These are phyloP conservation scores for Platanthera guangdongensis DNA, from an alignment of 106 monocot species.

Conservation along the genomic window DNA sequence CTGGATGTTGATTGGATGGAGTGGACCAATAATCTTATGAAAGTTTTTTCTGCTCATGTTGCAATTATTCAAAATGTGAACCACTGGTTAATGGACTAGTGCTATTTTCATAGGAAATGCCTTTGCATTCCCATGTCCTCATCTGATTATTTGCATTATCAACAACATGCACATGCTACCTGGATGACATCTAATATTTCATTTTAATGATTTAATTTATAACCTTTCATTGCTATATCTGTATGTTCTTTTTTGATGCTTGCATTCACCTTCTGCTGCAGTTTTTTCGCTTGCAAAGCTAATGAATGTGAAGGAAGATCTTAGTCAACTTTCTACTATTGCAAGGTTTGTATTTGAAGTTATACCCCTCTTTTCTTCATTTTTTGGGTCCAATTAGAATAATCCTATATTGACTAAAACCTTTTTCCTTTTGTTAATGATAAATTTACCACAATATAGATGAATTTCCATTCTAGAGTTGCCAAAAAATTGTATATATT, in stretches of 20 bases:
- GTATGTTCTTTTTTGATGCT: not conserved
- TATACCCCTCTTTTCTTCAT: not conserved
- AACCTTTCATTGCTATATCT: not conserved
- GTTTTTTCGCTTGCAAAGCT: slow-evolving; percentile 93
- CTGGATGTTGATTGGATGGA: too few species aligned
- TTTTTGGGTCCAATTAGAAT: not conserved
- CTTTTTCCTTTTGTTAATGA: not conserved
- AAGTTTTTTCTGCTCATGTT: not conserved
- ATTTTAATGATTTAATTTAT: not conserved
- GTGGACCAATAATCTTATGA: too few species aligned
- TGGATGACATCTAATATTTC: slow-evolving; percentile 1
- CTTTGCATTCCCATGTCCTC: not conserved
- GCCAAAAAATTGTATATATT: not conserved
- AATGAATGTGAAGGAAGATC: slow-evolving; percentile 89
- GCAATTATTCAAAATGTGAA: not conserved
- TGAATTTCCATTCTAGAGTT: not conserved
- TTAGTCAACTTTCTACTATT: slow-evolving; percentile 67
- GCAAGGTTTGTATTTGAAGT: slow-evolving; percentile 46
- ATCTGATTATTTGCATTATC: not conserved
- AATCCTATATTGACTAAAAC: not conserved
- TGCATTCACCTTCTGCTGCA: slow-evolving; percentile 13
- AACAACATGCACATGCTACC: not conserved
- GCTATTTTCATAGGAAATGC: not conserved
- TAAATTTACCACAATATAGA: not conserved
- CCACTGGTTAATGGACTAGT: not conserved